Conservation (phyloP, 2,329 filamentous ascomycete species). For the Tolypocladium ophioglossoides region DNA sequence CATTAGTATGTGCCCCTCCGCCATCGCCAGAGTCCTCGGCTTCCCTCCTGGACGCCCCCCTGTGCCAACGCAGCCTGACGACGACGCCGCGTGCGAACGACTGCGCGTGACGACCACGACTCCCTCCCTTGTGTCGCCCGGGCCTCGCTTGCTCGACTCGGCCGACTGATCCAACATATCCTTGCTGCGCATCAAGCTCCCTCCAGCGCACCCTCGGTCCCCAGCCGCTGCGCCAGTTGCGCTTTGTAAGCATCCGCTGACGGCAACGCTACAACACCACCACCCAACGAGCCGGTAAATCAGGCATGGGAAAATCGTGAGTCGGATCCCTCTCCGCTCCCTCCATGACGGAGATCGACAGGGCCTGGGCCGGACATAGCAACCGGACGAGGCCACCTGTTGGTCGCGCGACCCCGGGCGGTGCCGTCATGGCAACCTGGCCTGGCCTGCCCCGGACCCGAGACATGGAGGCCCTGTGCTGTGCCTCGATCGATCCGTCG, state of each 20-base stretch:
- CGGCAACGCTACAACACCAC: not conserved
- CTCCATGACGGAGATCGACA: not conserved
- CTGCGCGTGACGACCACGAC: not conserved
- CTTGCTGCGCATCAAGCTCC: not conserved
- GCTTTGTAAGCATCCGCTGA: not conserved
- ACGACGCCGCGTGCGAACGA: not conserved
- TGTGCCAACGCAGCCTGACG: not conserved
- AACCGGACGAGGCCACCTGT: not conserved
- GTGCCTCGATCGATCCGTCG: not conserved
- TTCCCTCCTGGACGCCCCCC: not conserved
- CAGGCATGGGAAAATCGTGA: conserved; percentile 5
- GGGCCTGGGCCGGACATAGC: not conserved
- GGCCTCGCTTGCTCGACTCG: not conserved
- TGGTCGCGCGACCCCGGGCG: not conserved
- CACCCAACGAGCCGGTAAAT: not conserved
- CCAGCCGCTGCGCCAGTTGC: conserved; percentile 1
- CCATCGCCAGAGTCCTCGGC: not conserved
- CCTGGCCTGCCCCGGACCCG: not conserved
- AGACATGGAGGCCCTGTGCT: not conserved
- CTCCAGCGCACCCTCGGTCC: not conserved
- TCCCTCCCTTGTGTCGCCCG: not conserved
- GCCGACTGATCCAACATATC: not conserved
- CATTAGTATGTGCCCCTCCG: not conserved
- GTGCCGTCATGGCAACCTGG: not conserved
- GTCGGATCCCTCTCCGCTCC: not conserved